A percentile compares a stretch with the other conserved stretches of the same genome.
Evolutionary conservation across 805 yeast genomes (phyloP).

Genomic region (Candida arabinofermentans): DNA sequence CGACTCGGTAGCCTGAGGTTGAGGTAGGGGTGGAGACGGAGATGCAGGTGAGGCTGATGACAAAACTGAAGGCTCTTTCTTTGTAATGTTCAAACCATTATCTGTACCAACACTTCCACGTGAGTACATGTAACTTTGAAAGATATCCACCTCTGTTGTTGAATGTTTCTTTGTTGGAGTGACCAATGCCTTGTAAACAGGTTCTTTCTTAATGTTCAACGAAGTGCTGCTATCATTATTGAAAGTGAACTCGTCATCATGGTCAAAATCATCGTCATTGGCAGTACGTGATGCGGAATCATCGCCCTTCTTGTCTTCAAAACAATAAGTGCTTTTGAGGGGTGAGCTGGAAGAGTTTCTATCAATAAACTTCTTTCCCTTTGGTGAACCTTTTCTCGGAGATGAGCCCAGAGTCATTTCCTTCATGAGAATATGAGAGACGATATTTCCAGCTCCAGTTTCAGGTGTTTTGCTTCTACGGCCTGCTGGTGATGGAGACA

Average conservation of each 20-base stretch:
- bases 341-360: conserved; percentile 16
- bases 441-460: background rate
- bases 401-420: conserved; percentile 28
- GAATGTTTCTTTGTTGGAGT: conserved; percentile 5
- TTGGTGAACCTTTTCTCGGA: conserved; percentile 28
- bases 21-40: no score
- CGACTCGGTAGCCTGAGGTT: no score
- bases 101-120: background rate
- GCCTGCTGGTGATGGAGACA: conserved; percentile 2
- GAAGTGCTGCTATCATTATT: conserved; percentile 11
- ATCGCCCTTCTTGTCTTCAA: background rate
- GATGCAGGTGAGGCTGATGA: no score
- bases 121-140: conserved; percentile 5
- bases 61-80: background rate
- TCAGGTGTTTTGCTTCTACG: background rate
- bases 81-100: conserved; percentile 8
- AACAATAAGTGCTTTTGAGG: conserved; percentile 6
- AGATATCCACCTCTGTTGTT: conserved; percentile 1
- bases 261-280: conserved; percentile 1
- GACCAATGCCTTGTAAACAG: conserved; percentile 9
- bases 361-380: conserved; percentile 11
- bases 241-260: conserved; percentile 26
- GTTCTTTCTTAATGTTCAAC: conserved; percentile 11
- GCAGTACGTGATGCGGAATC: background rate
- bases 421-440: conserved; percentile 7